Evolutionary conservation across 306 rosid genomes (phyloP).

Genomic region (Cucurbita ficifolia): DNA sequence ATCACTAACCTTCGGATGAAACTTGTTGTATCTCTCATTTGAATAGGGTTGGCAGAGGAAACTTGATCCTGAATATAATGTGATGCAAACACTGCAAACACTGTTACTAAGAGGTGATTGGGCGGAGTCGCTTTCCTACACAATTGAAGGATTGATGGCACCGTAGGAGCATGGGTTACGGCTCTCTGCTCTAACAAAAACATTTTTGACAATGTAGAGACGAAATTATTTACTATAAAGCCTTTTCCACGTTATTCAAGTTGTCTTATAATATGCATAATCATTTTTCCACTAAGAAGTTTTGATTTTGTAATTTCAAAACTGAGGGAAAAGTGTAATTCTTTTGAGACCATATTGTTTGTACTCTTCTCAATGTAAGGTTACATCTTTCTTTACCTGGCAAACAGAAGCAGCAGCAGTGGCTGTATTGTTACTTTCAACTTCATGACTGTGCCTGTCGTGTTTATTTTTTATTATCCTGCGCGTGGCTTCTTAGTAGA

Average conservation of each 20-base stretch:
- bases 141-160: slow-evolving; percentile 93
- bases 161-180: slow-evolving; percentile 37
- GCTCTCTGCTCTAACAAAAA: slow-evolving; percentile 12
- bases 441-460: no score
- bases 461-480: no score
- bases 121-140: slow-evolving; percentile 81
- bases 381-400: not conserved
- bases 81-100: slow-evolving; percentile 87
- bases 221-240: slow-evolving; percentile 15
- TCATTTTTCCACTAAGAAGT: not conserved
- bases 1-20: not conserved
- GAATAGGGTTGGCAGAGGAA: slow-evolving; percentile 90
- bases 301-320: not conserved
- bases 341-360: not conserved
- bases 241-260: not conserved
- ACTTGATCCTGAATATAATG: slow-evolving; percentile 78
- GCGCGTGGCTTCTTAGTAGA: no score
- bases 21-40: not conserved
- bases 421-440: no score
- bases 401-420: not conserved
- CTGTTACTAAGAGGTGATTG: slow-evolving; percentile 86
- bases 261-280: not conserved
- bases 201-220: slow-evolving; percentile 44
- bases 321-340: not conserved
- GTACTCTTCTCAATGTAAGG: not conserved